Conservation (phyloP, 176 grass and related monocot genomes). For the Cenchrus purpureus region DNA sequence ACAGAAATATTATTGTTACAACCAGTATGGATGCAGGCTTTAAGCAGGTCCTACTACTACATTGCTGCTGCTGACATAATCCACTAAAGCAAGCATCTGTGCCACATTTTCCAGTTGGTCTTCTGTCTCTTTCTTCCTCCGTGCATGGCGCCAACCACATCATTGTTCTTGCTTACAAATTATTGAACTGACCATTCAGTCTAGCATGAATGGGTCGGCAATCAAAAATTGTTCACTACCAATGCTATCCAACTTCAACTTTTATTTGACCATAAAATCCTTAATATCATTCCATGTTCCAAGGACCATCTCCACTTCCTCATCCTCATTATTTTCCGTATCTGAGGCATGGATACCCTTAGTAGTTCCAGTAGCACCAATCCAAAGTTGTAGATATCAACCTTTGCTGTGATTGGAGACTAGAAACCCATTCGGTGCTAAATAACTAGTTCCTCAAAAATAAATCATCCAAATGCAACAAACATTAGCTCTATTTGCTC, state of each 20-base stretch:
- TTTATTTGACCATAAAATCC: constrained; percentile 12
- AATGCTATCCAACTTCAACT: background rate
- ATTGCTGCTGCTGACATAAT: background rate
- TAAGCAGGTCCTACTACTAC: background rate
- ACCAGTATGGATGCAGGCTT: background rate
- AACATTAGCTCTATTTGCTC: constrained; percentile 43
- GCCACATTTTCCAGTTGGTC: constrained; percentile 40
- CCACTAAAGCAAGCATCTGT: constrained; percentile 33
- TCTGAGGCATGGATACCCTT: constrained; percentile 32
- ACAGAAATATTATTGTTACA: no score
- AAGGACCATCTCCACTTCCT: constrained; percentile 31
- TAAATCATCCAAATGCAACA: constrained; percentile 37
- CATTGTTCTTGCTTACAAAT: constrained; percentile 38
- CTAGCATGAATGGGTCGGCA: constrained; percentile 14
- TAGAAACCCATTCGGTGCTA: constrained; percentile 54
- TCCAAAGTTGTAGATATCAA: constrained; percentile 57
- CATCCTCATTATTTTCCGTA: constrained; percentile 19
- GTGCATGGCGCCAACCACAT: constrained; percentile 41
- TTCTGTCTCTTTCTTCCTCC: constrained; percentile 46
- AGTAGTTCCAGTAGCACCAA: constrained; percentile 55
- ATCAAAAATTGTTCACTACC: constrained; percentile 15
- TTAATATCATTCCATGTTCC: constrained; percentile 26
- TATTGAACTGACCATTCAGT: constrained; percentile 18
- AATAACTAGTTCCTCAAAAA: constrained; percentile 53
- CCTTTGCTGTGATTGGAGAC: constrained; percentile 57